Conservation (phyloP, 192 early-diverging fungal genomes). For the Coemansia sp. region DNA sequence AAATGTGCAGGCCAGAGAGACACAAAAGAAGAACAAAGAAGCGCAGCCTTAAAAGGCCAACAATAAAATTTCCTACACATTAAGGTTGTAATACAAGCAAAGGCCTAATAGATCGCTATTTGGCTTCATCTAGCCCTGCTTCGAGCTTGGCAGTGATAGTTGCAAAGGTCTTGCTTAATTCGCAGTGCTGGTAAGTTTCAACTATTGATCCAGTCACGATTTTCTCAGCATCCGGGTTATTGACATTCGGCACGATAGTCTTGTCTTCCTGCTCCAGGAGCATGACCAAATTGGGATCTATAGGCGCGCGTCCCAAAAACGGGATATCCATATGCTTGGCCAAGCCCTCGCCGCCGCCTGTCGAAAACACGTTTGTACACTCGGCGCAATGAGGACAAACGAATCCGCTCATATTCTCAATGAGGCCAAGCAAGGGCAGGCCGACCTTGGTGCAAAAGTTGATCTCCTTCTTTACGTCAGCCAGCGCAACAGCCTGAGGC, state of each 20-base stretch:
- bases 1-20: neutral
- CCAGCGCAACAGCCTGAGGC: conserved; percentile 81
- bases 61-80: too few relatives aligned
- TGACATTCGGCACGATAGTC: conserved; percentile 46
- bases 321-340: conserved; percentile 78
- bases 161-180: conserved; percentile 46
- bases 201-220: conserved; percentile 37
- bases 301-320: conserved; percentile 88
- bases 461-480: conserved; percentile 97
- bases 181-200: conserved; percentile 53
- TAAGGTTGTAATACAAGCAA: neutral
- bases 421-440: conserved; percentile 84
- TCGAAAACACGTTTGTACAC: conserved; percentile 88
- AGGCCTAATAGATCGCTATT: neutral
- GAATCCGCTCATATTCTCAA: conserved; percentile 98
- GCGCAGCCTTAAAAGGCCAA: neutral
- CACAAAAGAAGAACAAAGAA: neutral
- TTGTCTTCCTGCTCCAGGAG: conserved; percentile 62
- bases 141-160: conserved; percentile 20
- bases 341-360: conserved; percentile 90
- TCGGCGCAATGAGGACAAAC: conserved; percentile 84
- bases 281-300: conserved; percentile 78
- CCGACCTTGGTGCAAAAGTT: conserved; percentile 93
- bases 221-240: conserved; percentile 25
- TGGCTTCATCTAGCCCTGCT: conserved; percentile 1